A percentile compares a stretch with the other conserved stretches of the same genome.
Conservation (phyloP, 495 filamentous ascomycete species). For the Cenococcum geophilum region DNA sequence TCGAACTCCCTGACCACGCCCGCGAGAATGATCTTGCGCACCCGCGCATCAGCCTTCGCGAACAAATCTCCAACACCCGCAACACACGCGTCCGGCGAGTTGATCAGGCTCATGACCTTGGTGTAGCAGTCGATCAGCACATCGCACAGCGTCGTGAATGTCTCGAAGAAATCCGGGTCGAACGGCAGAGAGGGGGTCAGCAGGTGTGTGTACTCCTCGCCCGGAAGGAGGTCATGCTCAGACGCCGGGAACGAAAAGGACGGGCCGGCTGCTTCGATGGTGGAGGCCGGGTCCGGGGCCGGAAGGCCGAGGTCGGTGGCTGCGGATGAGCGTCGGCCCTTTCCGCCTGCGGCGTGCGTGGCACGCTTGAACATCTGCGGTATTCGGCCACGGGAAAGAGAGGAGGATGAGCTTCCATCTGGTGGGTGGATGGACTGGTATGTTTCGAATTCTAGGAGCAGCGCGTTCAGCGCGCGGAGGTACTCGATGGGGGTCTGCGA, state of each 20-base stretch:
- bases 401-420: slow-evolving; percentile 61
- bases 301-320: slow-evolving; percentile 41
- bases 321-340: slow-evolving; percentile 66
- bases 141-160: slow-evolving; percentile 95
- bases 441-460: slow-evolving; percentile 86
- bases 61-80: slow-evolving; percentile 71
- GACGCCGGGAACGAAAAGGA: slow-evolving; percentile 7
- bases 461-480: slow-evolving; percentile 75
- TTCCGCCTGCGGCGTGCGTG: slow-evolving; percentile 51
- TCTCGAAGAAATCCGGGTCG: slow-evolving; percentile 95
- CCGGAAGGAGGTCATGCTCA: slow-evolving; percentile 32
- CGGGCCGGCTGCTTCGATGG: slow-evolving; percentile 34
- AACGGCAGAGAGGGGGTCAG: slow-evolving; percentile 91
- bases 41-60: slow-evolving; percentile 74
- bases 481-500: slow-evolving; percentile 71
- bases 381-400: slow-evolving; percentile 68
- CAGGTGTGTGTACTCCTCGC: slow-evolving; percentile 83
- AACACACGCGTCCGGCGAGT: slow-evolving; percentile 57
- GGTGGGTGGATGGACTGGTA: slow-evolving; percentile 81
- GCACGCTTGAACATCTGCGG: slow-evolving; percentile 84
- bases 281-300: slow-evolving; percentile 35
- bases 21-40: slow-evolving; percentile 80
- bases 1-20: slow-evolving; percentile 89
- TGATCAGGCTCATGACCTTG: slow-evolving; percentile 63
- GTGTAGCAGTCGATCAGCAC: slow-evolving; percentile 90